Evolutionary conservation across 176 grass and related monocot species (phyloP), one percentile per base, ranked within the genome.

Genomic region (Musa troglodytarum): DNA sequence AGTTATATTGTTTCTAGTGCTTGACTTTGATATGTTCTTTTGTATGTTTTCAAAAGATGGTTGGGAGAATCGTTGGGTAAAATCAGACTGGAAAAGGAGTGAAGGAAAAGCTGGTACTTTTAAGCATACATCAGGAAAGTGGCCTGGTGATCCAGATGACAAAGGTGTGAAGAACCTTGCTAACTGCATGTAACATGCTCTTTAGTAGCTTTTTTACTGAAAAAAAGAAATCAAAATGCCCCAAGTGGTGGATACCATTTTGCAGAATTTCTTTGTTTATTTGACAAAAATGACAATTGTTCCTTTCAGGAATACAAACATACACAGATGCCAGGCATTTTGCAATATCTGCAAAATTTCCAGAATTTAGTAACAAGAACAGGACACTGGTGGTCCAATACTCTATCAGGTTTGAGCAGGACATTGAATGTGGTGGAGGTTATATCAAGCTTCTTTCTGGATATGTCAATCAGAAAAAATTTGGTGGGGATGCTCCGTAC

Each of bases 381-480:
- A 79, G 85, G 1, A 95, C 91, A 25, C 81, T 99, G 71, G 96
- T 99, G n/a, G 59, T 99, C 21, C 96, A 99, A 80, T 99, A 99
- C 52, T 99, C 96, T 12, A 92, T 95, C 70, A 99, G 93, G 81
- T 89, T 99, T 88, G 96, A 99, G 85, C 96, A 99, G 82, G 96
- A 99, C 6, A 99, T 99, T 50, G 96, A 99, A 70, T 99, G 96
- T 83, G 96, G 96, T 7, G 96, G 96, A 49, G 96, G 84, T 23
- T 99, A 99, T 80, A 99, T 99, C 79, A 99, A 99, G 81, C 88
- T 99, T 24, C 89, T 92, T 84, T 99, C 96, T 59, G 96, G 91
- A 15, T 99, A 95, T 85, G 96, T 99, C 73, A 99, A 95, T 86
- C 96, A 99, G 79, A 99, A 99, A 72, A 99, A 95, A 89, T 95